A percentile compares a stretch with the other conserved stretches of the same genome.
Conservation (phyloP, 768 basidiomycete genomes). For the Agrocybe chaxingu region DNA sequence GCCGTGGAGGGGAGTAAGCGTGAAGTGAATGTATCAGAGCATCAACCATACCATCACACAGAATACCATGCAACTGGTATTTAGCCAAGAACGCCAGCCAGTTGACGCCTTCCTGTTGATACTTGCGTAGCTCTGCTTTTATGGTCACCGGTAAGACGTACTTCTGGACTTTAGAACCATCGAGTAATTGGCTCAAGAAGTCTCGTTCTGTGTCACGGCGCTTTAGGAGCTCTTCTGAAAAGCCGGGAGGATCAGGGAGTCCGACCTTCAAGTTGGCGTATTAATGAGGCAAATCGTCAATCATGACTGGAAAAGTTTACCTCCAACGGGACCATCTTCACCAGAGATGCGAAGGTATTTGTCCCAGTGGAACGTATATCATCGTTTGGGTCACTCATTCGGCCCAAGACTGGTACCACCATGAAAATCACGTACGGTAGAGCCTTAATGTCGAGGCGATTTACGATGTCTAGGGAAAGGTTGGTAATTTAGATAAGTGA, state of each 20-base stretch:
- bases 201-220: constrained; percentile 85
- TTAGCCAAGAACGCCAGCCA: constrained; percentile 98
- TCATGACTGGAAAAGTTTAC: constrained; percentile 34
- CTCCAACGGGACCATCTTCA: constrained; percentile 98
- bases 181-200: constrained; percentile 90
- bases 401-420: constrained; percentile 91
- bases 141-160: constrained; percentile 84
- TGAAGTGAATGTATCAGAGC: background rate
- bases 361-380: constrained; percentile 91
- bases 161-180: constrained; percentile 91
- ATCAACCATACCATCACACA: constrained; percentile 81
- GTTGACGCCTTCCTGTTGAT: constrained; percentile 97
- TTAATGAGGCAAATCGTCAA: background rate
- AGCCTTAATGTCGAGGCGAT: constrained; percentile 88
- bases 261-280: constrained; percentile 60
- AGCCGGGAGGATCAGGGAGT: constrained; percentile 92
- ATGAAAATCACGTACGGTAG: constrained; percentile 96
- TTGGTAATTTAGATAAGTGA: constrained; percentile 11
- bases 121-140: constrained; percentile 93
- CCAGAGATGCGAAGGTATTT: constrained; percentile 94
- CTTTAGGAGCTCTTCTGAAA: constrained; percentile 82
- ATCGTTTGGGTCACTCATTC: constrained; percentile 95
- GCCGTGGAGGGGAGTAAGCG: constrained; percentile 2
- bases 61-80: constrained; percentile 95
- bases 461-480: constrained; percentile 72